phyloP scores from a whole-genome alignment of 169 alveolate genomes.

The Plasmodium coatneyi region DNA sequence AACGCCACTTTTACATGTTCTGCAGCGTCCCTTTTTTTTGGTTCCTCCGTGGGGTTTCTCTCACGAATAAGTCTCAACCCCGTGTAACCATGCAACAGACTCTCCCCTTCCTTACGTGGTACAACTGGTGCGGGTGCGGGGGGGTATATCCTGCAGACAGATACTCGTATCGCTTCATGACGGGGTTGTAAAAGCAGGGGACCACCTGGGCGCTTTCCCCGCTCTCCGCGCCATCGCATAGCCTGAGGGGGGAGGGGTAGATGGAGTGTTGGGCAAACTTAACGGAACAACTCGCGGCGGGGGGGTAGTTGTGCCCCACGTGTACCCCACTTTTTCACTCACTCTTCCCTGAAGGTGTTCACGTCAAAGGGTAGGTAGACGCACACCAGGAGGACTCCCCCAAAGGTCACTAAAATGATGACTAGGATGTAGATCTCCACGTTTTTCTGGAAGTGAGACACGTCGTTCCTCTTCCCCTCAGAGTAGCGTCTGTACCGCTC shows the following conservation, averaged over 20 bases:
- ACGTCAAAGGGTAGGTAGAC: slow-evolving; percentile 30
- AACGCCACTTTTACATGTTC: no score
- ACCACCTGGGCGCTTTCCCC: slow-evolving; percentile 8
- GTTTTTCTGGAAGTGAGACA: neutral
- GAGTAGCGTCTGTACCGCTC: slow-evolving; percentile 43
- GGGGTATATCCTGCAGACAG: slow-evolving; percentile 14
- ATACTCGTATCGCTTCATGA: slow-evolving; percentile 56
- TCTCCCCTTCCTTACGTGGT: slow-evolving; percentile 13
- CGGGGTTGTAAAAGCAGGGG: slow-evolving; percentile 48
- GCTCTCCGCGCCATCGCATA: slow-evolving; percentile 3
- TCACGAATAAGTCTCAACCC: no score
- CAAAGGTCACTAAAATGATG: slow-evolving; percentile 15
- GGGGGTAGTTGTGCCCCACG: neutral
- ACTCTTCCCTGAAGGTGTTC: neutral
- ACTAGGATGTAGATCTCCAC: slow-evolving; percentile 27
- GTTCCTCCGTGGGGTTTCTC: neutral
- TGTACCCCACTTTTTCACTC: neutral
- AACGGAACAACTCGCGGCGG: no score
- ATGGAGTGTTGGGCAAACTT: neutral
- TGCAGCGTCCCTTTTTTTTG: neutral
- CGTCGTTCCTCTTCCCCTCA: slow-evolving; percentile 56
- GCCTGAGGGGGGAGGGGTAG: neutral
- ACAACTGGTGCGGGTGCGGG: slow-evolving; percentile 26
- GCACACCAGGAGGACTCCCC: slow-evolving; percentile 22
- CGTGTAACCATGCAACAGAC: neutral